Evolutionary conservation across 495 filamentous ascomycete genomes (phyloP).

Genomic region (Pseudomonodictys pantanalensis): DNA sequence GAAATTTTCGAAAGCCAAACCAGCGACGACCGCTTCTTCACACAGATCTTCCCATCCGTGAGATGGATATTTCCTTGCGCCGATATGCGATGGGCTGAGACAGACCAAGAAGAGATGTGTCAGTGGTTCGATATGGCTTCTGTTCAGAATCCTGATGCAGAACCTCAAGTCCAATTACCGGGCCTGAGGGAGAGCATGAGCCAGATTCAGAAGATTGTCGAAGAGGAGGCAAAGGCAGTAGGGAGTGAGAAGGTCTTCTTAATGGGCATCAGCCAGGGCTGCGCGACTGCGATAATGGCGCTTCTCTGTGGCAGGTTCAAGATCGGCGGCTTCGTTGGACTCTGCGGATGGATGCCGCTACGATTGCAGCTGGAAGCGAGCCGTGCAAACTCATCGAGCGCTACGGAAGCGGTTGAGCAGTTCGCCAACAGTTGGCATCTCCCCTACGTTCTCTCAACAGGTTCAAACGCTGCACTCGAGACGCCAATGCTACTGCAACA

Average conservation of each 20-base stretch:
- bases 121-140: conserved; percentile 38
- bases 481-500: conserved; percentile 30
- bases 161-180: conserved; percentile 9
- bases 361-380: background rate
- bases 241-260: conserved; percentile 22
- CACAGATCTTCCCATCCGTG: conserved; percentile 24
- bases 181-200: conserved; percentile 10
- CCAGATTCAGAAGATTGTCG: conserved; percentile 6
- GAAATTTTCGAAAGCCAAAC: conserved; percentile 36
- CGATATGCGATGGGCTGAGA: conserved; percentile 10
- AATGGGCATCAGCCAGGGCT: conserved; percentile 35
- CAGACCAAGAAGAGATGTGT: conserved; percentile 14
- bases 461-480: background rate
- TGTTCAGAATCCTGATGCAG: conserved; percentile 22
- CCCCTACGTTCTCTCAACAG: no score
- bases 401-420: no score
- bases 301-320: conserved; percentile 1
- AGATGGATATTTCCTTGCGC: conserved; percentile 32
- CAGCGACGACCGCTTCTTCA: conserved; percentile 22
- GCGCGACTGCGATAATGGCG: conserved; percentile 27
- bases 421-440: no score
- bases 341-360: conserved; percentile 32
- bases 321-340: conserved; percentile 33
- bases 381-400: background rate
- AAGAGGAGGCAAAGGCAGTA: conserved; percentile 20